Evolutionary conservation across 1,139 yeast species (phyloP).

Genomic region (Debaryomycetaceae sp.): DNA sequence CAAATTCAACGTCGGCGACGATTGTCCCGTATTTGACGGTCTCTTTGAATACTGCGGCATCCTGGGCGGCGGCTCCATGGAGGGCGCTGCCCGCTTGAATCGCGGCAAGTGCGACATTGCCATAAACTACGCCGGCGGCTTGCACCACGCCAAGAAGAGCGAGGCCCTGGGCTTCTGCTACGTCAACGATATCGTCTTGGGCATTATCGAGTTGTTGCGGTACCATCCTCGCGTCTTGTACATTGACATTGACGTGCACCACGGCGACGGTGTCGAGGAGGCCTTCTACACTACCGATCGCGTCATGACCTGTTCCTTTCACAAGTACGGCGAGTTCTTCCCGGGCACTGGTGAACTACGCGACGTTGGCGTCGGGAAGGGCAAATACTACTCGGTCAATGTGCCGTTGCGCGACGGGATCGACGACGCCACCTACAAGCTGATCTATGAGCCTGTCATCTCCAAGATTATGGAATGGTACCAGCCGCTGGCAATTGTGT

Average conservation of each 20-base stretch:
- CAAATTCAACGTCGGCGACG: conserved; percentile 94
- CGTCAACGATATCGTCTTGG: conserved; percentile 75
- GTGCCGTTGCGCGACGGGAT: conserved; percentile 90
- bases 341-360: conserved; percentile 93
- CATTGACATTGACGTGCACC: conserved; percentile 93
- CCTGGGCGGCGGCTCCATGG: conserved; percentile 95
- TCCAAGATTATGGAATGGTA: conserved; percentile 81
- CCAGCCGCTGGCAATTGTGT: conserved; percentile 85
- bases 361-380: conserved; percentile 83
- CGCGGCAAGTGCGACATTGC: conserved; percentile 94
- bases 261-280: conserved; percentile 98
- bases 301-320: conserved; percentile 96
- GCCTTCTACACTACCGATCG: conserved; percentile 94
- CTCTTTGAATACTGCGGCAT: conserved; percentile 90
- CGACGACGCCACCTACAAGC: conserved; percentile 78
- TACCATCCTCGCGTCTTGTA: conserved; percentile 94
- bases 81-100: conserved; percentile 88
- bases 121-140: conserved; percentile 93
- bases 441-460: conserved; percentile 80
- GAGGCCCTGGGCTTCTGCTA: conserved; percentile 97
- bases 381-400: conserved; percentile 77
- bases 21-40: conserved; percentile 95
- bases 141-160: conserved; percentile 92
- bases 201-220: conserved; percentile 78
- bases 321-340: conserved; percentile 92